Evolutionary conservation across 75 land plant genomes (phyloP).

Genomic region (Pseudotsuga menziesii): DNA sequence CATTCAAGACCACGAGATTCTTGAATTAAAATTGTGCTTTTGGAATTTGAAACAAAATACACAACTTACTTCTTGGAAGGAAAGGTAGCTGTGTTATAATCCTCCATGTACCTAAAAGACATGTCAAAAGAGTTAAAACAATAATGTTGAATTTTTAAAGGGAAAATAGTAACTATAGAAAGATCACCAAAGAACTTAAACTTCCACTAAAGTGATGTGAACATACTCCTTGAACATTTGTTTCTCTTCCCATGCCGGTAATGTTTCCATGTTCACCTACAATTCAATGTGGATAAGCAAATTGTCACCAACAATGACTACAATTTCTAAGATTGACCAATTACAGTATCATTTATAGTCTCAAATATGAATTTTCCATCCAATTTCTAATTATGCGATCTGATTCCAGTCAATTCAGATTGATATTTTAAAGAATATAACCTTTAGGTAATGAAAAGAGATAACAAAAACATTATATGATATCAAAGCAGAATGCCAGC

Average conservation of each 20-base stretch:
- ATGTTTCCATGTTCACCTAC: slow-evolving; percentile 73
- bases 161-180: not conserved
- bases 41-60: not conserved
- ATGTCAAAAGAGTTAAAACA: not conserved
- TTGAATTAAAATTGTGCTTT: not conserved
- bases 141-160: not conserved
- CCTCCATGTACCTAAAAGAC: slow-evolving; percentile 92
- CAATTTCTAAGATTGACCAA: not conserved
- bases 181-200: not conserved
- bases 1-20: not conserved
- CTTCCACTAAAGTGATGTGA: not conserved
- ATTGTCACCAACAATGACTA: not conserved
- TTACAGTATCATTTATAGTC: not conserved
- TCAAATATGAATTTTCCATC: not conserved
- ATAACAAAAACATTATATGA: not conserved
- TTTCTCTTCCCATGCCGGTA: slow-evolving; percentile 98
- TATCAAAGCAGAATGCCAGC: not conserved
- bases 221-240: slow-evolving; percentile 95
- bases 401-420: not conserved
- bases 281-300: slow-evolving; percentile 3
- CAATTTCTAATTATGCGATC: too few species aligned
- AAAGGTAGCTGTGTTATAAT: slow-evolving; percentile 96
- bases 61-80: slow-evolving; percentile 89
- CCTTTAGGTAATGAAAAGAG: not conserved
- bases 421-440: not conserved